Evolutionary conservation across 2,329 filamentous ascomycete genomes (phyloP), one percentile per base, ranked within the genome.

Genomic region (Graphilbum ipis-grandicollis): DNA sequence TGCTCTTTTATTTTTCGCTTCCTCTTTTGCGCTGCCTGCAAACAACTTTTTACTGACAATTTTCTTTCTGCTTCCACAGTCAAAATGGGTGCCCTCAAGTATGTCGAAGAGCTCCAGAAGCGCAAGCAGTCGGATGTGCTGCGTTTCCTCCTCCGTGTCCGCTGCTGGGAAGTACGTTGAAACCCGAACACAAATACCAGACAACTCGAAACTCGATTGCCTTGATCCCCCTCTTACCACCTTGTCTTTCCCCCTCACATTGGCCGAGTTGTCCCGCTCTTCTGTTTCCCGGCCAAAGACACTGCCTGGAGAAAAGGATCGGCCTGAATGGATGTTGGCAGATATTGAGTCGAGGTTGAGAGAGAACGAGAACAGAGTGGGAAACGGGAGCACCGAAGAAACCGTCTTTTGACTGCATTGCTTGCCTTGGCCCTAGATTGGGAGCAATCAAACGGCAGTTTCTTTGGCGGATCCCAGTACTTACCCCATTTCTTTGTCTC

Each of bases 51-150:
- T 15, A 22, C 19, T 36, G 5, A 17, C 35, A n/a, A 7, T 33
- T n/a, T 22, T 18, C 19, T 23, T 19, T 35, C 42, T 34, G 18
- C 36, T 39, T 21, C 36, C 45, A 52, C 51, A 71, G 68, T 57
- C 61, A 73, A 88, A 76, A 94, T 94, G 90, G 90, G 90, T 82
- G 88, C 88, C 74, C 84, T 94, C 68, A 98, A 98, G 74, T 98
- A 93, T 75, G 84, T 98, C 71, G 92, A 98, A 79, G 90, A 98
- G 78, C 81, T 98, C 73, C 85, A 94, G 68, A 96, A 98, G 85
- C 94, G 93, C 84, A 98, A 98, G 85, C 90, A 98, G 80, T 93
- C 84, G 66, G 90, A 98, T 77, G 81, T 98, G 62, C 83, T 96
- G 73, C 86, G 86, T 73, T 98, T 98, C 78, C 80, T 98, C 71